Evolutionary conservation across 2,329 filamentous ascomycete species (phyloP), one percentile per base, ranked within the genome.

Genomic region (Verticillium dahliae): DNA sequence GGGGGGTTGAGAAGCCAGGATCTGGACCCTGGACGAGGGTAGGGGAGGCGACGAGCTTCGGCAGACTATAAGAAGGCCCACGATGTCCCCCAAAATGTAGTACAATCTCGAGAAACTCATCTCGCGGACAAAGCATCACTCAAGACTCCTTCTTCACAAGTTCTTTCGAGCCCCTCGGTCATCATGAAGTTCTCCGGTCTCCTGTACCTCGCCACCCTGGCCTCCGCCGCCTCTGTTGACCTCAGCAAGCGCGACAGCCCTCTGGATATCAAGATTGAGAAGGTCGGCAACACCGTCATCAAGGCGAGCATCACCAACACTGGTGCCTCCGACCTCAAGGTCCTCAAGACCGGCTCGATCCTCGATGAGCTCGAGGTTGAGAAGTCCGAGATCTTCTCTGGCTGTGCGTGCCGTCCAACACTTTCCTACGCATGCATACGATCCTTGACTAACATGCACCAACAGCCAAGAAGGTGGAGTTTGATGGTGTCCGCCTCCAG

Each of bases 301-400:
- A 83, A 82, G 73, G 80, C 81, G 35, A 72, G 74, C 56, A 74
- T 85, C 62, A 83, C 79, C 65, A 85, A 85, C 75, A 81, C 74
- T 37, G 82, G 81, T 56, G 73, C 74, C 56, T 73, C 72, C 56
- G 74, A 75, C 61, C 69, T 85, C 64, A 82, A 83, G 71, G 68
- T 85, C 33, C 73, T 85, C 64, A 84, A 78, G 74, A 76, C 78
- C 54, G 82, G 82, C 38, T 82, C 79, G 59, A 79, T 85, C 65
- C 72, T 85, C 57, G 82, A 84, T 66, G 74, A 75, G 41, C 69
- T 76, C n/a, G 75, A 80, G 2, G 78, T 84, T 37, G 79, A 85
- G 74, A 85, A 84, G 74, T 77, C 82, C 34, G 71, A 77, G 58
- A 72, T 85, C 52, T 82, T 76, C 70, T 75, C 78, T 56, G 76